Evolutionary conservation across 805 yeast species (phyloP), one percentile per base, ranked within the genome.

Genomic region (Brettanomyces naardenensis): DNA sequence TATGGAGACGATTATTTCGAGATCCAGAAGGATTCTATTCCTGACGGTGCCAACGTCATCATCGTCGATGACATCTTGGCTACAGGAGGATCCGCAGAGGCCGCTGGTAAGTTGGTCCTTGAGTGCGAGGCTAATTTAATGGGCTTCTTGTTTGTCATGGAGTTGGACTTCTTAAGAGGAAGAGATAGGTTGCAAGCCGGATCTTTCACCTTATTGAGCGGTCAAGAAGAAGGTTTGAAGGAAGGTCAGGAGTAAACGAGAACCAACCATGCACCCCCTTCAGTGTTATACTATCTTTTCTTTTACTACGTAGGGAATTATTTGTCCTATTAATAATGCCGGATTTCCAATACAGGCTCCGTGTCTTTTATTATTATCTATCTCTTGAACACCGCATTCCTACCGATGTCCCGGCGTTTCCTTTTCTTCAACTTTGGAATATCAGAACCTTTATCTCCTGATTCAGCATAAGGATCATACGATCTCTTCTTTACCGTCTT

Each of bases 21-120:
- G 61, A 78, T 92, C 63, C 98, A 92, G 68, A 68, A 71, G 45
- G 89, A 74, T 39, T 77, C 90, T 27, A 77, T 92, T 48, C 81
- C 86, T 47, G 70, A 71, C 44, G 94, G 90, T 28, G 73, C 95
- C 34, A 83, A 73, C 41, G 92, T 92, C 21, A 66, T 90, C 28
- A 73, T 92, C 47, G 94, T 92, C 28, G 99, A 92, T 62, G 99
- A 92, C 56, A 88, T 92, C 53, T 82, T 92, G 58, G 98, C 98
- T 35, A 92, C 98, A 28, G 97, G 97, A 45, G 99, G 99, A 28
- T 82, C 95, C 50, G 98, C 98, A 19, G 64, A 66, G 39, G 96
- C 94, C 42, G 97, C 97, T 30, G 97, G 95, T 42, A 81, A 86
- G 54, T 72, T 92, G 47, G 82, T 87, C 36, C 56, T 58, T 48